These are phyloP conservation scores for Dioscorea dumetorum DNA, from an alignment of 106 monocot species.

Conservation along the genomic window DNA sequence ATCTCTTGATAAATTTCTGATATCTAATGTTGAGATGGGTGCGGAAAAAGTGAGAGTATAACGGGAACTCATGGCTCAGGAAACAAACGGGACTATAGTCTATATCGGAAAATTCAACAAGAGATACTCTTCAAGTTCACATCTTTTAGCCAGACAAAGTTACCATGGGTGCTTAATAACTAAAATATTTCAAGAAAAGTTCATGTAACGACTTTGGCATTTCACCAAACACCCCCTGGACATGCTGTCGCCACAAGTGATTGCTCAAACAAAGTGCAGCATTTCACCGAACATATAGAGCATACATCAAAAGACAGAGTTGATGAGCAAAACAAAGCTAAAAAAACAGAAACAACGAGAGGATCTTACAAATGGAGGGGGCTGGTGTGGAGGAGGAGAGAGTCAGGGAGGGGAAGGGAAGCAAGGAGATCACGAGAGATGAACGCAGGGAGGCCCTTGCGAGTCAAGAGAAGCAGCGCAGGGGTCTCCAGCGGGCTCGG, in stretches of 20 bases:
- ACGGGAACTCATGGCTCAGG: too few species aligned
- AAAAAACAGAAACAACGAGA: background rate
- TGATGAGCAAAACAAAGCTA: background rate
- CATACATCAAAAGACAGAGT: too few species aligned
- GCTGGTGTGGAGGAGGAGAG: conserved; percentile 75
- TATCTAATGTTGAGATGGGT: too few species aligned
- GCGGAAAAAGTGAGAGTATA: too few species aligned
- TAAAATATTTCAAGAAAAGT: too few species aligned
- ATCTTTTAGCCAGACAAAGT: too few species aligned
- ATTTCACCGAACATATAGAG: background rate
- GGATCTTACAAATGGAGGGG: conserved; percentile 83
- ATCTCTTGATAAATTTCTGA: too few species aligned
- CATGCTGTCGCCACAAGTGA: background rate
- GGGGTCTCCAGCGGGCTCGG: conserved; percentile 62
- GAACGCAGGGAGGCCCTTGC: conserved; percentile 76
- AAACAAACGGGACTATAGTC: too few species aligned
- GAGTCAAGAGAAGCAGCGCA: conserved; percentile 71
- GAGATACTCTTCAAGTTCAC: too few species aligned
- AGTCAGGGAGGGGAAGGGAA: conserved; percentile 53
- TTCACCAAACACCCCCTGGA: conserved; percentile 11
- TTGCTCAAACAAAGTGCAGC: background rate
- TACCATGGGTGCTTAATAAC: too few species aligned
- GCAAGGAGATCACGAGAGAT: conserved; percentile 59
- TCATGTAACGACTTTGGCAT: conserved; percentile 1
- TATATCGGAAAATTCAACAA: too few species aligned